These are phyloP conservation scores for Solanum chmielewskii DNA, from an alignment of 257 asterid species.

Conservation along the genomic window DNA sequence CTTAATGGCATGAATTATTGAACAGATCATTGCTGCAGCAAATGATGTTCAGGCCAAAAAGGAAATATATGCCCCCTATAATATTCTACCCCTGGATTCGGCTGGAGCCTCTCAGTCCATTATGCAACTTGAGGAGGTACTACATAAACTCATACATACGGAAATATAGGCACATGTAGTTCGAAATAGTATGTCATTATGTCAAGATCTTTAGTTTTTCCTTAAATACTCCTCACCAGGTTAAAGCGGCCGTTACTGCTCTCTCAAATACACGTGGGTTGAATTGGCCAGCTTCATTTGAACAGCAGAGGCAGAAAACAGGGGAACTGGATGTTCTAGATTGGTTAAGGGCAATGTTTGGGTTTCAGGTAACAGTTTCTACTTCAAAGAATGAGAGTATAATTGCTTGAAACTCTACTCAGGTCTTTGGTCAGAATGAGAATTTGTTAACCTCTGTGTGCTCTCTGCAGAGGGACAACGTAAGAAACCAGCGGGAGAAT, in stretches of 20 bases:
- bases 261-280: slow-evolving; percentile 57
- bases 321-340: slow-evolving; percentile 93
- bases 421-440: slow-evolving; percentile 7
- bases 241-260: slow-evolving; percentile 85
- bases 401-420: not conserved
- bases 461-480: slow-evolving; percentile 75
- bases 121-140: slow-evolving; percentile 99
- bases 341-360: slow-evolving; percentile 98
- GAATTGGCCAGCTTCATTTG: slow-evolving; percentile 75
- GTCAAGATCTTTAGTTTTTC: not conserved
- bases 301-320: slow-evolving; percentile 67
- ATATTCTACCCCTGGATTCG: slow-evolving; percentile 92
- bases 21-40: slow-evolving; percentile 96
- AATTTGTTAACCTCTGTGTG: not conserved
- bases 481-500: slow-evolving; percentile 94
- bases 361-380: slow-evolving; percentile 74
- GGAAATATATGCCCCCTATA: slow-evolving; percentile 85
- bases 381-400: slow-evolving; percentile 5
- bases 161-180: not conserved
- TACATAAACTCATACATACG: not conserved
- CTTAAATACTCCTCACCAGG: slow-evolving; percentile 29
- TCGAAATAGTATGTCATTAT: not conserved
- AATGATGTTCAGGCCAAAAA: slow-evolving; percentile 93
- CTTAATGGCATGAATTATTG: not conserved
- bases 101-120: slow-evolving; percentile 90